These are phyloP conservation scores for Setaria italica DNA, from an alignment of 202 grass and related monocot genomes.

Conservation along the genomic window DNA sequence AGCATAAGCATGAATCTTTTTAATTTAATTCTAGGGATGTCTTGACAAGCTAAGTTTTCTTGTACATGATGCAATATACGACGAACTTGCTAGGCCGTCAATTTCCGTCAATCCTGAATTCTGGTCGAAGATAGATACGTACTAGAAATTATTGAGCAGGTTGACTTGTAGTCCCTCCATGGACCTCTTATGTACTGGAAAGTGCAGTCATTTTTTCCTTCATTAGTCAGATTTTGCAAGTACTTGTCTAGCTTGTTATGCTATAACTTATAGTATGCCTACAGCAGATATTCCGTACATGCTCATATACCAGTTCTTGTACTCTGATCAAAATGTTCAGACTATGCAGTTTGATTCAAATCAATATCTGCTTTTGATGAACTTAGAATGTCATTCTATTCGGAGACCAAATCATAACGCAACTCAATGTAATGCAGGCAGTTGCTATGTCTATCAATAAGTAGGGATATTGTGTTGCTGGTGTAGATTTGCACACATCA, in stretches of 20 bases:
- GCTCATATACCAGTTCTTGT: background rate
- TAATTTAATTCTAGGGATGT: background rate
- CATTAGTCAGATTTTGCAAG: background rate
- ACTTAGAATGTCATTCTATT: background rate
- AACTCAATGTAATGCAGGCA: background rate
- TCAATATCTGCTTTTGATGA: background rate
- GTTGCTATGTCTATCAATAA: background rate
- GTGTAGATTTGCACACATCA: background rate
- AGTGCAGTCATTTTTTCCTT: background rate
- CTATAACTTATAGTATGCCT: background rate
- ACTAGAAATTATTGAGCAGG: conserved; percentile 1
- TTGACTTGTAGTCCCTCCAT: background rate
- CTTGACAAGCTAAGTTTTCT: background rate
- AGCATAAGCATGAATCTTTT: background rate
- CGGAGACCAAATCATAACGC: background rate
- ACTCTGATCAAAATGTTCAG: background rate
- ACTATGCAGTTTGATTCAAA: background rate
- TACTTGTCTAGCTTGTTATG: background rate
- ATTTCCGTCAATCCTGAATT: background rate
- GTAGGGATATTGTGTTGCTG: background rate
- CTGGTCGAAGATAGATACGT: background rate
- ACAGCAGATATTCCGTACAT: background rate
- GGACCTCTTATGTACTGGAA: background rate
- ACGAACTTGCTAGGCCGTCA: background rate
- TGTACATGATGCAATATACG: background rate